Percentiles rank a stretch among this genome's conserved stretches.
phyloP scores from a whole-genome alignment of 2,329 filamentous ascomycete genomes.

The Verticillium longisporum region DNA sequence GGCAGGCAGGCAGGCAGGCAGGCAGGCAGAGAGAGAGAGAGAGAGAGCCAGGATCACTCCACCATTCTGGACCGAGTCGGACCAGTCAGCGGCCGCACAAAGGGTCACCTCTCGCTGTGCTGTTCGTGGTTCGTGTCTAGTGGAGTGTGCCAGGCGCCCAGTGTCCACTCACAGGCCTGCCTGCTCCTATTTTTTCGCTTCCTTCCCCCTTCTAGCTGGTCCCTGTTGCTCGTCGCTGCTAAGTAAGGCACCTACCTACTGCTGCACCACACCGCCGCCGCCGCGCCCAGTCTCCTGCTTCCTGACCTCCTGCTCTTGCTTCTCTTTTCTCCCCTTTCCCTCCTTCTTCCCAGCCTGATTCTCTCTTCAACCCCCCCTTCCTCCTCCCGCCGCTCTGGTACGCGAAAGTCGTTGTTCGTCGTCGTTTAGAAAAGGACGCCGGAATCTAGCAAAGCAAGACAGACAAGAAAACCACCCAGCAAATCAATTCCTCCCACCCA shows the following conservation, averaged over 20 bases:
- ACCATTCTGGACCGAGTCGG: background rate
- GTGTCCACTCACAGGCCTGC: slow-evolving; percentile 4
- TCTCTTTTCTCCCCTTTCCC: slow-evolving; percentile 21
- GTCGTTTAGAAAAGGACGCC: slow-evolving; percentile 13
- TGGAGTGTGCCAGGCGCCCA: background rate
- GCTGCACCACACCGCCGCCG: slow-evolving; percentile 11
- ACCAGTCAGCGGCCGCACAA: background rate
- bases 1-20: background rate
- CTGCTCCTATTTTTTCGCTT: slow-evolving; percentile 7
- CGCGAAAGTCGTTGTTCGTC: slow-evolving; percentile 18
- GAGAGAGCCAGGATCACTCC: background rate
- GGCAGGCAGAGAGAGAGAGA: background rate
- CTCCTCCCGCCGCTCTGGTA: slow-evolving; percentile 14
- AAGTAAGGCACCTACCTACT: slow-evolving; percentile 2
- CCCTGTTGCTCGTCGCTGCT: background rate
- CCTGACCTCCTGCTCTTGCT: slow-evolving; percentile 19
- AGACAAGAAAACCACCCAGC: background rate
- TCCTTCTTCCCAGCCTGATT: slow-evolving; percentile 19
- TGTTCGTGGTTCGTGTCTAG: background rate
- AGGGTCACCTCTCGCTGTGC: background rate
- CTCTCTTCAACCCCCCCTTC: slow-evolving; percentile 18
- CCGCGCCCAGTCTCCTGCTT: slow-evolving; percentile 19
- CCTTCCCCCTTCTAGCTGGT: slow-evolving; percentile 5
- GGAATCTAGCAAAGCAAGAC: slow-evolving; percentile 1
- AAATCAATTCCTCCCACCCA: background rate